phyloP scores from a whole-genome alignment of 2,329 filamentous ascomycete genomes.

The Pseudogymnoascus sp. region DNA sequence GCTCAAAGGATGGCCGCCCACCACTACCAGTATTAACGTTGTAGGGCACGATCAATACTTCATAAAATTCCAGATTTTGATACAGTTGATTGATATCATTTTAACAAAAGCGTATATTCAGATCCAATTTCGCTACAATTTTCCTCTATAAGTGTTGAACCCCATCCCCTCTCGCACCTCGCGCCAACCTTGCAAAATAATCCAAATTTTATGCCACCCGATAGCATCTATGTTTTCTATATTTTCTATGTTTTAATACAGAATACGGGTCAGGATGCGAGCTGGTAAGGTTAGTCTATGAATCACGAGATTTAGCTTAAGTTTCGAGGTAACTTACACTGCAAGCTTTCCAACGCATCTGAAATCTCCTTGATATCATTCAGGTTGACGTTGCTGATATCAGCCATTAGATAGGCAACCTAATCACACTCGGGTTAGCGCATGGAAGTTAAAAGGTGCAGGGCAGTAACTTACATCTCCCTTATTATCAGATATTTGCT shows the following conservation, averaged over 20 bases:
- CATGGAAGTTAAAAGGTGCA: background rate
- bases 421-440: constrained; percentile 29
- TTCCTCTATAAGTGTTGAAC: constrained; percentile 5
- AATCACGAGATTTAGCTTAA: background rate
- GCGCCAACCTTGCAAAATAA: constrained; percentile 2
- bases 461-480: constrained; percentile 61
- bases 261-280: constrained; percentile 32
- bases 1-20: background rate
- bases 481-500: constrained; percentile 94
- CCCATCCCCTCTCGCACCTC: constrained; percentile 6
- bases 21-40: background rate
- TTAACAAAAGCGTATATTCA: constrained; percentile 1
- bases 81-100: background rate
- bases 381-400: constrained; percentile 79
- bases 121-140: constrained; percentile 1
- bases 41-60: background rate
- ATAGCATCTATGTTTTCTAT: background rate
- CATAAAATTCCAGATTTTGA: background rate
- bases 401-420: constrained; percentile 94
- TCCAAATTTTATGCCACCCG: background rate
- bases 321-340: constrained; percentile 50
- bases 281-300: constrained; percentile 22
- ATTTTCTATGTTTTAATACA: constrained; percentile 26
- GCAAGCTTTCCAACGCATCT: constrained; percentile 71
- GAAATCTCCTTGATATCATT: constrained; percentile 80